phyloP scores from a whole-genome alignment of 805 yeast species.

The Yamadazyma philogaea region DNA sequence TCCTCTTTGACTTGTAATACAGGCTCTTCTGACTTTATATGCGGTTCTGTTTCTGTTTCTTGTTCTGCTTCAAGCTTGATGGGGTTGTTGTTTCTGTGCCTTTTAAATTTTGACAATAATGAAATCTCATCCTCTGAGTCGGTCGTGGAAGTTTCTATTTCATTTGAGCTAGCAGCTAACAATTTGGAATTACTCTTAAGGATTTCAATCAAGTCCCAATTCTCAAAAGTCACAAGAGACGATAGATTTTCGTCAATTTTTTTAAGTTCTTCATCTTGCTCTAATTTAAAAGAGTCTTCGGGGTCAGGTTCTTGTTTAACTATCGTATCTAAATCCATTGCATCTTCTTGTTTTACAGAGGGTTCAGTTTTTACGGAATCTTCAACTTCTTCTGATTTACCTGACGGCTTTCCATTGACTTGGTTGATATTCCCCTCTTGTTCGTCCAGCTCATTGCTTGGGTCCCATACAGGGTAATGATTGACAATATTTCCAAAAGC shows the following conservation, averaged over 20 bases:
- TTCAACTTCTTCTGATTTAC: slow-evolving; percentile 18
- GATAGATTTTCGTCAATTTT: slow-evolving; percentile 39
- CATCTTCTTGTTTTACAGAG: slow-evolving; percentile 17
- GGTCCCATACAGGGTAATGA: slow-evolving; percentile 81
- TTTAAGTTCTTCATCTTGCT: slow-evolving; percentile 42
- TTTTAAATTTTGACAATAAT: slow-evolving; percentile 46
- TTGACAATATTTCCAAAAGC: slow-evolving; percentile 92
- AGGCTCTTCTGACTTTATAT: not conserved
- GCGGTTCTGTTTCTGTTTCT: not conserved
- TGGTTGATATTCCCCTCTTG: slow-evolving; percentile 16
- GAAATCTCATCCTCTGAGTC: slow-evolving; percentile 21
- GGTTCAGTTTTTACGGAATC: not conserved
- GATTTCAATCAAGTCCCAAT: slow-evolving; percentile 49
- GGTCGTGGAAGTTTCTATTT: slow-evolving; percentile 12
- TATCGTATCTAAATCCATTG: slow-evolving; percentile 4
- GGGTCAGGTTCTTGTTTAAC: slow-evolving; percentile 18
- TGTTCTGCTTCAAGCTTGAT: slow-evolving; percentile 14
- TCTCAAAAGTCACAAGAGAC: slow-evolving; percentile 45
- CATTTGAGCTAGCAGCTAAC: slow-evolving; percentile 46
- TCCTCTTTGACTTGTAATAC: slow-evolving; percentile 9
- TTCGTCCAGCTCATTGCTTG: slow-evolving; percentile 50
- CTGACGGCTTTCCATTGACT: not conserved
- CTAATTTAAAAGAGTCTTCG: slow-evolving; percentile 28
- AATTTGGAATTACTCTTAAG: slow-evolving; percentile 52
- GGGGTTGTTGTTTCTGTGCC: slow-evolving; percentile 43